Evolutionary conservation across 2,329 filamentous ascomycete species (phyloP), one percentile per base, ranked within the genome.

Genomic region (Phialophora macrospora): DNA sequence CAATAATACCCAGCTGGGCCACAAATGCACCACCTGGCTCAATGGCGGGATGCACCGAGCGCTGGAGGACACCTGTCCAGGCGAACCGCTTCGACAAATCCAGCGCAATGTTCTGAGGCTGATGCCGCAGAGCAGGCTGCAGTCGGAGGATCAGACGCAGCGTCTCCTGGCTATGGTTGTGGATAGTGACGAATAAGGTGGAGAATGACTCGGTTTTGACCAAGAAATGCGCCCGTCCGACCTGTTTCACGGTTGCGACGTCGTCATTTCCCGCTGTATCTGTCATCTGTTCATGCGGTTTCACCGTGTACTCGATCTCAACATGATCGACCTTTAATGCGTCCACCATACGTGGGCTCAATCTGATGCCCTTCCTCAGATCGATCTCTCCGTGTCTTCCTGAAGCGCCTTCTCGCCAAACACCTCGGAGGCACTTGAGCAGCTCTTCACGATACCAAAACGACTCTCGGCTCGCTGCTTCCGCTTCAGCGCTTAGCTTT

Each of bases 381-480:
- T 96, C 92, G 59, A 97, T 85, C 1, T 81, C 82, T 2, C 93
- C 93, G 54, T 81, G 79, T 46, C 89, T 84, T 1, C 80, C 80
- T 71, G 80, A 78, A 0, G 86, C 87, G 17, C 80, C 78, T 70
- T 88, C 85, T 62, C 81, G 85, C 93, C 93, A 97, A 0, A 83
- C 86, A 0, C 89, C 92, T 28, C 83, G 83, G 9, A 97, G 79
- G 49, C 83, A 82, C 66, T 90, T 88, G 2, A 97, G 83, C 1
- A 97, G 84, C 74, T 87, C 88, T 76, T 96, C 91, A 17, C 93
- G 87, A 76, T 92, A 97, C 93, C 93, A 97, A 76, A 97, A 97
- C 0, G 89, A 87, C 78, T 97, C 92, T 59, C 93, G 84, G 66
- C 85, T 90, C 12, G 88, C 85, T 38, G 90, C 86, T 78, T 97